phyloP scores from a whole-genome alignment of 2,329 filamentous ascomycete genomes.

The Nakataea oryzae region DNA sequence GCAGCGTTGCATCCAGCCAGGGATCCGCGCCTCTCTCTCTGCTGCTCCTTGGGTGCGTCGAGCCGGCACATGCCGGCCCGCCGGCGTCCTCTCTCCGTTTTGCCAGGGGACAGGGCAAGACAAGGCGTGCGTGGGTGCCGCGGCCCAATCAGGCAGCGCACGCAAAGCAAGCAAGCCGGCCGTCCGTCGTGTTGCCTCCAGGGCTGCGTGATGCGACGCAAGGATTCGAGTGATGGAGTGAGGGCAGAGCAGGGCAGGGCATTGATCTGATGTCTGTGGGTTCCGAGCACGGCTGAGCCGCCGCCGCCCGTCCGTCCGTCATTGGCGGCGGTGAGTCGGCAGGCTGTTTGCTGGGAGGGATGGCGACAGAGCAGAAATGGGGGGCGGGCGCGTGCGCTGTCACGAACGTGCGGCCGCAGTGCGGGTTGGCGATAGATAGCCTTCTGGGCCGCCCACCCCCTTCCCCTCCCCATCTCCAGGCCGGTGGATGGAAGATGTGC shows the following conservation, averaged over 20 bases:
- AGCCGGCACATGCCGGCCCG: neutral
- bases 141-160: too few relatives aligned
- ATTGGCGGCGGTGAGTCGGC: neutral
- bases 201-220: too few relatives aligned
- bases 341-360: neutral
- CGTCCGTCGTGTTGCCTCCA: neutral
- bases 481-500: neutral
- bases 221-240: too few relatives aligned
- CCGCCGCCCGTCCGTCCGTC: neutral
- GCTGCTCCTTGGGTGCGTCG: neutral
- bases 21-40: neutral
- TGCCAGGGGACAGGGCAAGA: neutral
- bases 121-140: neutral
- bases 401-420: neutral
- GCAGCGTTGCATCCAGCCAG: neutral
- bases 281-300: neutral
- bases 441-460: neutral
- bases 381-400: neutral
- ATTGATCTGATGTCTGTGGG: neutral
- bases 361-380: neutral
- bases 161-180: too few relatives aligned
- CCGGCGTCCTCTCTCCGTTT: neutral
- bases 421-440: neutral
- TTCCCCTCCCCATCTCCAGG: too few relatives aligned
- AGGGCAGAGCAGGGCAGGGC: too few relatives aligned